phyloP scores from a whole-genome alignment of 495 filamentous ascomycete genomes.

The Cercophora scortea region DNA sequence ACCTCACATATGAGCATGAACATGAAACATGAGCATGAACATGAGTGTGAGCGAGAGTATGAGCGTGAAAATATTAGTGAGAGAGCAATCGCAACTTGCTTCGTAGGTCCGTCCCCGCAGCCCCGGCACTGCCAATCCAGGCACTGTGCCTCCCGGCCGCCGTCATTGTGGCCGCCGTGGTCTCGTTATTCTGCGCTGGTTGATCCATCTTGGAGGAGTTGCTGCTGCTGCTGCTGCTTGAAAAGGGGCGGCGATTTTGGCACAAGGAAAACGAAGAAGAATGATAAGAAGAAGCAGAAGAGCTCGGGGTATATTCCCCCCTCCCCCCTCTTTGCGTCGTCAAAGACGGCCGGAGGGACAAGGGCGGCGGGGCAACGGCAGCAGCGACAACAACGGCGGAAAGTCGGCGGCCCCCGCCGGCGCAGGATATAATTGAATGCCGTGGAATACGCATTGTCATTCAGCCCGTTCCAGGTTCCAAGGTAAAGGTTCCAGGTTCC shows the following conservation, averaged over 20 bases:
- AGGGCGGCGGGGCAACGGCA: no score
- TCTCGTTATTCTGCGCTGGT: not conserved
- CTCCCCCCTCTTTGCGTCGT: no score
- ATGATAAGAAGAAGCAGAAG: not conserved
- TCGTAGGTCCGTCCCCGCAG: conserved; percentile 34
- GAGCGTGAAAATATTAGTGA: no score
- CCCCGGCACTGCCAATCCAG: conserved; percentile 35
- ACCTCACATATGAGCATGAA: not conserved
- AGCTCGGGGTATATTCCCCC: not conserved
- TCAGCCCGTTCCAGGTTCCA: no score
- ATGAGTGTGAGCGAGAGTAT: no score
- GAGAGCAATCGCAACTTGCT: conserved; percentile 26
- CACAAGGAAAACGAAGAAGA: not conserved
- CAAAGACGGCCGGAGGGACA: no score
- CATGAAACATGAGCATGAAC: no score
- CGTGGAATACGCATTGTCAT: no score
- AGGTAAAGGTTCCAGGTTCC: no score
- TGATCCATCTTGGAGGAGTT: not conserved
- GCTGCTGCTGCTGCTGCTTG: not conserved
- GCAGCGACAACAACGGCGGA: no score
- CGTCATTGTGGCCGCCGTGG: not conserved
- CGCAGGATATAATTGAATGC: no score
- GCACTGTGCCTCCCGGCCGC: conserved; percentile 7
- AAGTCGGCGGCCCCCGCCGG: no score
- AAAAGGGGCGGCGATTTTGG: not conserved